Conservation (phyloP, 1,284 basidiomycete genomes). For the Cutaneotrichosporon sp. region DNA sequence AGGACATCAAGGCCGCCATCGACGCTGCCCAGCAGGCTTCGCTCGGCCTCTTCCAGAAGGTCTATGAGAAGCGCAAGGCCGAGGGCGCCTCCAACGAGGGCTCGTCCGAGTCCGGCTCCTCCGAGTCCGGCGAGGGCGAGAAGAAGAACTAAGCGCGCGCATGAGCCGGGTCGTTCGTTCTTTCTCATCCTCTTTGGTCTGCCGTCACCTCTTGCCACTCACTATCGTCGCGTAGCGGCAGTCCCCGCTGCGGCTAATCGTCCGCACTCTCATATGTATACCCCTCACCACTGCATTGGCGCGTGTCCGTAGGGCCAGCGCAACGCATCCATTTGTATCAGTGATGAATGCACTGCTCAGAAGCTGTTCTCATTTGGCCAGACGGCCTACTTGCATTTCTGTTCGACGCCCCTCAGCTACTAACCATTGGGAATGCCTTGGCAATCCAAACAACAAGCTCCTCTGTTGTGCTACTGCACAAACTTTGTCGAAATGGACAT, state of each 20-base stretch:
- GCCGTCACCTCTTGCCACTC: background rate
- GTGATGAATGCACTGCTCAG: constrained; percentile 24
- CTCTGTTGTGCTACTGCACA: too few relatives aligned
- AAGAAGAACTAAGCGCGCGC: constrained; percentile 41
- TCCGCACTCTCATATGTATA: constrained; percentile 6
- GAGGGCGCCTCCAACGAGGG: constrained; percentile 32
- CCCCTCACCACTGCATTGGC: constrained; percentile 18
- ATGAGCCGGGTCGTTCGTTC: background rate
- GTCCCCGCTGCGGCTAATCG: background rate
- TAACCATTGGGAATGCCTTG: too few relatives aligned
- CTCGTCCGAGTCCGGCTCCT: constrained; percentile 31
- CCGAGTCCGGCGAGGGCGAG: constrained; percentile 27
- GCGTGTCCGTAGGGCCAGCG: constrained; percentile 8
- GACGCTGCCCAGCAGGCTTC: constrained; percentile 94
- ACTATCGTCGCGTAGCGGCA: constrained; percentile 1
- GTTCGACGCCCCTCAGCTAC: too few relatives aligned
- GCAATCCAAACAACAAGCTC: too few relatives aligned
- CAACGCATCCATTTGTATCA: constrained; percentile 17
- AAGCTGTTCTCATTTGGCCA: too few relatives aligned
- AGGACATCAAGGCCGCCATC: constrained; percentile 87
- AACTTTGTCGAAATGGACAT: too few relatives aligned
- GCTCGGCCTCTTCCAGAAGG: constrained; percentile 96
- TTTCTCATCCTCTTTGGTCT: constrained; percentile 1
- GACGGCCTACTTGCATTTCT: too few relatives aligned
- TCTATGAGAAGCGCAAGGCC: constrained; percentile 69